Evolutionary conservation across 164 flowering plant species (phyloP).

Genomic region (Chloranthus sessilifolius): DNA sequence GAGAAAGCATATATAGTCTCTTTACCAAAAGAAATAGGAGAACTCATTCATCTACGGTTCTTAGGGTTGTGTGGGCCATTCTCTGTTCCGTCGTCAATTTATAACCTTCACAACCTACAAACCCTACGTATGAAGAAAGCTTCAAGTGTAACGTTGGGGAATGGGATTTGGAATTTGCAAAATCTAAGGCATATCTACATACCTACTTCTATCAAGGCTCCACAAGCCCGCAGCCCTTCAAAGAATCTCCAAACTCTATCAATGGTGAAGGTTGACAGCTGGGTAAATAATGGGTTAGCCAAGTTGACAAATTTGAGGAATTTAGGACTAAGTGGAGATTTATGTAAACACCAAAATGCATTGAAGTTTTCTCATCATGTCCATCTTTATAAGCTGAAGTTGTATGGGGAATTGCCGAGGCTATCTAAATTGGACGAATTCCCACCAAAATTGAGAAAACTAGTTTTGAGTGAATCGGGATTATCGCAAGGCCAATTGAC

Average conservation of each 20-base stretch:
- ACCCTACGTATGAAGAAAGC: no score
- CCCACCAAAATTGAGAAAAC: neutral
- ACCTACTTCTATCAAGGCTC: neutral
- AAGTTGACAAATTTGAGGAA: neutral
- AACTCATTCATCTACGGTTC: constrained; percentile 11
- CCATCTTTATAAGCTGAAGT: constrained; percentile 1
- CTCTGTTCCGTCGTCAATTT: neutral
- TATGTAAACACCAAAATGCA: neutral
- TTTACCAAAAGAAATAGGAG: constrained; percentile 2
- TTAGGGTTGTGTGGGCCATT: neutral
- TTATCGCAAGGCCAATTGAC: neutral
- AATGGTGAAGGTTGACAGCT: neutral
- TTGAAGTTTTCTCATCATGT: neutral
- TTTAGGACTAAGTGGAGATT: neutral
- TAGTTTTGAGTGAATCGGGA: neutral
- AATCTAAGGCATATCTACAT: constrained; percentile 4
- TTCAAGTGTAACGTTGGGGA: no score
- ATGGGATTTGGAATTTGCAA: neutral
- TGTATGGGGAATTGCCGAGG: neutral
- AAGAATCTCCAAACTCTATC: constrained; percentile 8
- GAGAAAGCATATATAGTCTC: neutral
- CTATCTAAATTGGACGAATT: neutral
- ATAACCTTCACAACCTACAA: neutral
- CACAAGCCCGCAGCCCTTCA: neutral
- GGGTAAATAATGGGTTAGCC: neutral